Evolutionary conservation across 2,329 filamentous ascomycete species (phyloP).

Genomic region (Knoxdaviesia proteae): DNA sequence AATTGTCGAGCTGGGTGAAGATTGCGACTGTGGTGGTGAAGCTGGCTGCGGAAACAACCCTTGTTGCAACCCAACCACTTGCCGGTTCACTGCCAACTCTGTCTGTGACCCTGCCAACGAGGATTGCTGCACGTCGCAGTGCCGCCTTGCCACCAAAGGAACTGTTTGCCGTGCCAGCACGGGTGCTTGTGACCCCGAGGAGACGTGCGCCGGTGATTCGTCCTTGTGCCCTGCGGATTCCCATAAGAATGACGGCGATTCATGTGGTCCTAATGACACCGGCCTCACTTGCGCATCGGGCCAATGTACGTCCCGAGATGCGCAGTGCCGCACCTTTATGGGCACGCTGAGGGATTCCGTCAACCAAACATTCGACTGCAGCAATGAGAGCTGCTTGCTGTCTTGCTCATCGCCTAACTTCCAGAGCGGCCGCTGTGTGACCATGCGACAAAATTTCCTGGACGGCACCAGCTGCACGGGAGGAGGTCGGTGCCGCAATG

Average conservation of each 20-base stretch:
- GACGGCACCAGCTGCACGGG: slow-evolving; percentile 75
- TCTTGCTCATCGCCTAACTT: slow-evolving; percentile 56
- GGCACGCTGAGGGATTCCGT: slow-evolving; percentile 43
- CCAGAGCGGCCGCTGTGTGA: slow-evolving; percentile 43
- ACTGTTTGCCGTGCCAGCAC: slow-evolving; percentile 65
- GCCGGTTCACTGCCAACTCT: slow-evolving; percentile 56
- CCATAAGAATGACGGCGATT: slow-evolving; percentile 46
- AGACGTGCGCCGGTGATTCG: slow-evolving; percentile 55
- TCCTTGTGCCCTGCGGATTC: slow-evolving; percentile 56
- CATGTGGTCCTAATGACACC: slow-evolving; percentile 42
- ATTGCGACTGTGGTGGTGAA: slow-evolving; percentile 82
- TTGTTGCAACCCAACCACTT: slow-evolving; percentile 75
- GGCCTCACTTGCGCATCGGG: slow-evolving; percentile 68
- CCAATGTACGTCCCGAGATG: slow-evolving; percentile 80
- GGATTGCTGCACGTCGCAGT: slow-evolving; percentile 52
- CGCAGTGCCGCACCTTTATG: slow-evolving; percentile 73
- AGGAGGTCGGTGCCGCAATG: slow-evolving; percentile 61
- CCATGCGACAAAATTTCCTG: slow-evolving; percentile 75
- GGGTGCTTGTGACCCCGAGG: slow-evolving; percentile 66
- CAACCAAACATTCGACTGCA: slow-evolving; percentile 26
- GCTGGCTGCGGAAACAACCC: slow-evolving; percentile 49
- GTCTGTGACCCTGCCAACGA: slow-evolving; percentile 69
- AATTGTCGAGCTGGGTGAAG: slow-evolving; percentile 83
- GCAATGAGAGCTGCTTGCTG: slow-evolving; percentile 59
- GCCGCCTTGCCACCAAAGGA: slow-evolving; percentile 42